These are phyloP conservation scores for Vigna angularis DNA, from an alignment of 306 rosid genomes.

Conservation along the genomic window DNA sequence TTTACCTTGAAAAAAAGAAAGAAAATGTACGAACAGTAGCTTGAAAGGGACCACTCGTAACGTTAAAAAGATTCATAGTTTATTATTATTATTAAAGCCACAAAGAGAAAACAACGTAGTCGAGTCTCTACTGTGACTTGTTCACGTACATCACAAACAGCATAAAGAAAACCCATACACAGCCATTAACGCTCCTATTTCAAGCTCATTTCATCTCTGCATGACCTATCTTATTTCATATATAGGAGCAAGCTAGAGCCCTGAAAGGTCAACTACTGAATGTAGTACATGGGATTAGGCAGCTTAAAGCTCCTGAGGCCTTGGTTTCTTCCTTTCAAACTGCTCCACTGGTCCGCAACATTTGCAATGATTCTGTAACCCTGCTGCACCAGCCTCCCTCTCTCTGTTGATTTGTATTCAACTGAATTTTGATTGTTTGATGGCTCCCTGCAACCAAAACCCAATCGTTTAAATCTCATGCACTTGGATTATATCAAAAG, in stretches of 20 bases:
- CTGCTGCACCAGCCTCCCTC: constrained; percentile 46
- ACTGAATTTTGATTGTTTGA: constrained; percentile 34
- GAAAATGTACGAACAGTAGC: too few relatives aligned
- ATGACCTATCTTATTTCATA: not conserved
- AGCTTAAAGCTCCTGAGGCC: constrained; percentile 68
- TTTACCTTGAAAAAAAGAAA: too few relatives aligned
- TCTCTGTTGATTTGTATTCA: constrained; percentile 55
- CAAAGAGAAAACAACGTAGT: too few relatives aligned
- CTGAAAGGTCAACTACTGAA: not conserved
- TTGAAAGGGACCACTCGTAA: too few relatives aligned
- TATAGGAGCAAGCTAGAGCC: not conserved
- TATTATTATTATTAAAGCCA: too few relatives aligned
- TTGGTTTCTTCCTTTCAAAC: constrained; percentile 46
- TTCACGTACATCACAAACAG: too few relatives aligned
- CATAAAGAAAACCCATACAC: not conserved
- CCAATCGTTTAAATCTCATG: too few relatives aligned
- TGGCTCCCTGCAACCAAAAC: constrained; percentile 40
- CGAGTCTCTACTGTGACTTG: too few relatives aligned
- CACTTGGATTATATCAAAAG: too few relatives aligned
- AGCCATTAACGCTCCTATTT: not conserved
- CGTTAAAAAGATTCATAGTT: too few relatives aligned
- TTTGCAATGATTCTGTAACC: constrained; percentile 66
- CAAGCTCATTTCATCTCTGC: not conserved
- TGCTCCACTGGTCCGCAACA: constrained; percentile 78
- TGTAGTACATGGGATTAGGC: constrained; percentile 70